Base-by-base conservation (phyloP, 257 asterid genomes). In the Echites panduratus region DNA sequence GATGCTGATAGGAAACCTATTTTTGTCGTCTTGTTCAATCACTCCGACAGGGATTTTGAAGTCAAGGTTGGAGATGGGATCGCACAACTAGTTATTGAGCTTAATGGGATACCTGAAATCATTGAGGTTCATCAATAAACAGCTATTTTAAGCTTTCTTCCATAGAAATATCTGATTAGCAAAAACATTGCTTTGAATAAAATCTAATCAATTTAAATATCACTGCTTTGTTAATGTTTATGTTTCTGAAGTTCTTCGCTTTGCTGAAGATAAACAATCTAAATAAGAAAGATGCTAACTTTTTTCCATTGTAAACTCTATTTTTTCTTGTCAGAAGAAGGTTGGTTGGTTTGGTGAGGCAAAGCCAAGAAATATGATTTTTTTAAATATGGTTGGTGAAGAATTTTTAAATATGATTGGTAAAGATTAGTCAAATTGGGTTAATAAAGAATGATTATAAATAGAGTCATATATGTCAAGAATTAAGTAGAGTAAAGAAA, bases 1-100 rank as follows among this genome's bases (percentile, higher is more conserved):
- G 84, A 77, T 48, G 70, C 59, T 56, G 75, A 79, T 77, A 84
- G 91, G 11, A 86, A 88, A 5, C 91, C 88, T 0, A 82, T 85
- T 44, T 87, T 88, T 7, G 93, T 85, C 82, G 83, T 89, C 66
- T 59, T 88, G 79, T 88, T 81, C 71, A 84, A 86, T 72, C 80
- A 84, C 71, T 88, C 89, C 0, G 88, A 84, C 63, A 76, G 75
- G 63, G 91, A 86, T 68, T 86, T 82, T 35, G 84, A 83, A 73
- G 87, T 84, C 64, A 86, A 86, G 65, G 40, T 73, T 47, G 94
- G 89, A 2, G 84, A 82, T 48, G 71, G 81, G 57, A 80, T 84
- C 10, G 85, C 90, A 5, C 81, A 84, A 76, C 12, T 86, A 71
- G 78, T 84, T 24, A 77, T 86, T 14, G 84, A 84, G 77, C 77